These are phyloP conservation scores for Leucaena leucocephala DNA, from an alignment of 306 rosid species.

Conservation along the genomic window DNA sequence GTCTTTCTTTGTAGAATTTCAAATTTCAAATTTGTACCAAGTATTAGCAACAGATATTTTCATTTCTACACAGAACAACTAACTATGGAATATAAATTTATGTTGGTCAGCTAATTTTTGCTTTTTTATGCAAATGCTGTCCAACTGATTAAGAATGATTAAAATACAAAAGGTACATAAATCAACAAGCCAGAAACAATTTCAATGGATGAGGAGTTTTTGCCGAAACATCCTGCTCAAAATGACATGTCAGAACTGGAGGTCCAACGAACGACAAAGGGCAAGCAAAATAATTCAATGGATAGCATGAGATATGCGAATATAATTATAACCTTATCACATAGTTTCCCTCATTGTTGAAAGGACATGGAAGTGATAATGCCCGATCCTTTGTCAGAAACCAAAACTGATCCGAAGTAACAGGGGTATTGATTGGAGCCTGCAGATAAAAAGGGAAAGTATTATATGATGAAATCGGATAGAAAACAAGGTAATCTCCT, in stretches of 20 bases:
- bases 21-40: constrained; percentile 28
- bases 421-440: constrained; percentile 85
- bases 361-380: constrained; percentile 79
- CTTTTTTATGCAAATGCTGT: background rate
- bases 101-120: background rate
- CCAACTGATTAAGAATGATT: constrained; percentile 4
- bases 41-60: background rate
- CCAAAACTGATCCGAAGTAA: constrained; percentile 89
- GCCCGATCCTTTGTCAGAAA: constrained; percentile 81
- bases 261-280: constrained; percentile 6
- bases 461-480: background rate
- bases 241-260: constrained; percentile 10
- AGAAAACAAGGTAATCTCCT: background rate
- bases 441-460: constrained; percentile 44
- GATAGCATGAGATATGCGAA: background rate
- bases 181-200: constrained; percentile 10
- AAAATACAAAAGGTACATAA: background rate
- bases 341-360: constrained; percentile 76
- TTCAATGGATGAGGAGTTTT: constrained; percentile 27
- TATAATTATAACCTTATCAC: constrained; percentile 62
- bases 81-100: constrained; percentile 6
- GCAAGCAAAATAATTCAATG: constrained; percentile 18
- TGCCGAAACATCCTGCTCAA: constrained; percentile 11
- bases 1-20: constrained; percentile 12
- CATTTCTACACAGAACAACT: constrained; percentile 25